Evolutionary conservation across 441 rosid species (phyloP).

Genomic region (Aquilaria agallochum): DNA sequence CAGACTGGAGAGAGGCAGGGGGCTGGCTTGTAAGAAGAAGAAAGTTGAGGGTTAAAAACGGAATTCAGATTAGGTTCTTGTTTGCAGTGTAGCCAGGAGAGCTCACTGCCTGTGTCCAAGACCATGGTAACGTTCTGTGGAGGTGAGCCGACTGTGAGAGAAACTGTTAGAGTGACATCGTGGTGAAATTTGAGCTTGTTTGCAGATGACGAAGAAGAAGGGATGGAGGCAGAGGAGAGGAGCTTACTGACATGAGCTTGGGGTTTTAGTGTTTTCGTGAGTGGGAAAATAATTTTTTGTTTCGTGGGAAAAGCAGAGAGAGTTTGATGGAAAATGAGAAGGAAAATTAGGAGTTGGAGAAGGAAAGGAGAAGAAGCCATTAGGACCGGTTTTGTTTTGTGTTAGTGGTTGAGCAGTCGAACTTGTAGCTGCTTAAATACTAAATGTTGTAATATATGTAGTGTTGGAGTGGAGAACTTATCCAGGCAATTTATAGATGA

Average conservation of each 20-base stretch:
- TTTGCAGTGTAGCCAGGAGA: slow-evolving; percentile 63
- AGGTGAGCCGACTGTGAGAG: slow-evolving; percentile 57
- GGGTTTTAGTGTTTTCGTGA: slow-evolving; percentile 22
- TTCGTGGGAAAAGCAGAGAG: slow-evolving; percentile 23
- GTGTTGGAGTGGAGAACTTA: too few species aligned
- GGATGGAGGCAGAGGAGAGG: not conserved
- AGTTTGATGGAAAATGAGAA: slow-evolving; percentile 25
- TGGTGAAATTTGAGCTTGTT: slow-evolving; percentile 65
- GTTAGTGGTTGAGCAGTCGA: not conserved
- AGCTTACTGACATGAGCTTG: slow-evolving; percentile 15
- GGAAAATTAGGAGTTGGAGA: slow-evolving; percentile 21
- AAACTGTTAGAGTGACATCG: slow-evolving; percentile 64
- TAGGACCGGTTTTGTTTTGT: not conserved
- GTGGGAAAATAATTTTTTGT: slow-evolving; percentile 42
- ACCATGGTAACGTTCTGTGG: slow-evolving; percentile 60
- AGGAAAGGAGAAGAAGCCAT: slow-evolving; percentile 25
- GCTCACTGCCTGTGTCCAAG: slow-evolving; percentile 72
- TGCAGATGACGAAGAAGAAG: slow-evolving; percentile 20
- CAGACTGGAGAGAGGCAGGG: slow-evolving; percentile 50
- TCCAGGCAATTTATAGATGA: too few species aligned
- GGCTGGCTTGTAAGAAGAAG: slow-evolving; percentile 38
- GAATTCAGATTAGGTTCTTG: slow-evolving; percentile 29
- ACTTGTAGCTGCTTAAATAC: not conserved
- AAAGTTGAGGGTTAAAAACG: slow-evolving; percentile 32
- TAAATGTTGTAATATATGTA: too few species aligned